Evolutionary conservation across 2,329 filamentous ascomycete genomes (phyloP), one percentile per base, ranked within the genome.

Genomic region (Phaeosphaeria sp.): DNA sequence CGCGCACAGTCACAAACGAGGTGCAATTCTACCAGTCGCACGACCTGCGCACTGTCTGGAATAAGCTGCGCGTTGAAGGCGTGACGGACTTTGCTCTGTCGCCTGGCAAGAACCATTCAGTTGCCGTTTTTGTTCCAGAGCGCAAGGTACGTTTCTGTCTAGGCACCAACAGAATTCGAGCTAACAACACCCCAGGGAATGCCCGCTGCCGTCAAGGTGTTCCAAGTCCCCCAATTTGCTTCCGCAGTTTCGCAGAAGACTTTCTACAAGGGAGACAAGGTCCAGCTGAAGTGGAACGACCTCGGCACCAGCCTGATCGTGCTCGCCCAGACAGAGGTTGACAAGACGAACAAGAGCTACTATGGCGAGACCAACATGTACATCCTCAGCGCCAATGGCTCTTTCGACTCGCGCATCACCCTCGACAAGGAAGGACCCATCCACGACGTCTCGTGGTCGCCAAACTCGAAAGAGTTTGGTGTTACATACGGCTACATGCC

Each of bases 221-320:
- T 91, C 82, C 92, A 94, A 67, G 91, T 98, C 36, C 94, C 95
- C 43, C 86, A 95, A 69, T 98, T 98, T 80, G 86, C 81, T 63
- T 83, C 82, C 52, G 89, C 93, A 4, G 89, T 97, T 49, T 97
- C 94, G 40, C 94, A 98, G 77, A 99, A 99, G 88, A 97, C 91
- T 1, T 99, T 99, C 77, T 99, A 93, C 87, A 99, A 99, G 83
- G 93, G 93, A 63, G 95, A 99, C 83, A 98, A 98, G 83, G 94
- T 99, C 48, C 93, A 97, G 80, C 83, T 99, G 74, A 97, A 97
- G 83, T 99, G 95, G 95, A 99, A 99, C 80, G 87, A 90, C 66
- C 84, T 92, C 61, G 95, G 95, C 52, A 97, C 93, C 39, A 94
- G 90, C 76, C 80, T 98, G 75, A 91, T 99, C 73, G 94, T 98